Base-by-base conservation (phyloP, 306 rosid species). In the Begonia peltatifolia region DNA sequence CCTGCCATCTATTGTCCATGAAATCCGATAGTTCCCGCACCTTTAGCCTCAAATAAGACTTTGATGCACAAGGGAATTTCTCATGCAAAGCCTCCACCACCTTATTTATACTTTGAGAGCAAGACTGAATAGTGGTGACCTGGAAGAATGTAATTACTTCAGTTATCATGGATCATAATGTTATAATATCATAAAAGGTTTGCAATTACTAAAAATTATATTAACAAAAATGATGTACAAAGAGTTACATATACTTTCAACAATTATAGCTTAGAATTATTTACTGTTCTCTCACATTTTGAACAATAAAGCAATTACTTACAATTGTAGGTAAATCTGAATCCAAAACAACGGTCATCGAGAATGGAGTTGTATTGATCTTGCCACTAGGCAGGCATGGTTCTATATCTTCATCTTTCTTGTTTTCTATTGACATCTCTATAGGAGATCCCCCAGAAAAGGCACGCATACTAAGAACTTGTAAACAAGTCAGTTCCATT, bases 1-100 rank as follows among this genome's bases (percentile, higher is more conserved):
- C 97, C 97, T 83, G 92, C 82, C 79, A 74, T 10, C 72, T 79
- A 56, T 85, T 90, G 58, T 90, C 97, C 54, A 73, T 82, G 60
- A 73, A 86, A 41, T 81, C 79, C 2, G 95, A 83, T 52, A 86
- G 57, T 72, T 86, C 94, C 2, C 88, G 82, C 30, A 90, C 92
- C 83, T 79, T 90, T 54, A 70, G 86, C 63, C 73, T 81, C 65
- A 90, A 68, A 48, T 60, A 68, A 63, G 86, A 59, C 78, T 83
- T 90, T 0, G 99, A 63, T 16, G 50, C 78, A 62, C 63, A 66
- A 50, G 95, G 99, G 63, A 86, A 79, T 59, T 75, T 83, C 51
- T 67, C 82, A 20, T 80, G 94, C 88, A 86, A 79, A 57, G 72
- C 58, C 68, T 74, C 82, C 8, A 79, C 67, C 41, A 90, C 77